Base-by-base conservation (phyloP, 148 eudicot genomes). In the Salicornia ramosissima region DNA sequence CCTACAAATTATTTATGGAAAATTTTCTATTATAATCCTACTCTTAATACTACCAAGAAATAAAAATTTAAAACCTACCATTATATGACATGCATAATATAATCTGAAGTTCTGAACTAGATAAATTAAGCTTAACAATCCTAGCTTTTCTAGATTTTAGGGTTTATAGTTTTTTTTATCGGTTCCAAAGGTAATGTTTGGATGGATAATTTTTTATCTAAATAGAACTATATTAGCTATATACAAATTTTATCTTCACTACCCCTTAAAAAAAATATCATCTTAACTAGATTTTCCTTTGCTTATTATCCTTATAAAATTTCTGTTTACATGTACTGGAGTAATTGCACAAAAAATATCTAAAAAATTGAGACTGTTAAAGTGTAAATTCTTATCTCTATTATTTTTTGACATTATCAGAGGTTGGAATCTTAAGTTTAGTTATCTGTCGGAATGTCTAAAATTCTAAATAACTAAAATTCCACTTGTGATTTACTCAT, bases 401-500 rank as follows among this genome's bases (percentile, higher is more conserved):
- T 36, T 36, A 36, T 3, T 36, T 36, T 36, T 36, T 3, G 8
- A 36, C 5, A 36, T 36, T 8, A 36, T 36, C 40, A 36, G 40
- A 36, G 40, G 40, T 36, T 36, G 40, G n/a, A n/a, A 36, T 36
- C 40, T 3, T 36, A 36, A 36, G 4, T n/a, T 36, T 36, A 3
- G 40, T 36, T 8, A 40, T 52, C 18, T 53, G 30, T 42, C 40
- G 15, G 31, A 31, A 45, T 9, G 1, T 67, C 53, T 6, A 25
- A 31, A 45, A 4, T 0, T 67, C 53, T 6, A 25, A 51, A 25
- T 54, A 55, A 26, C n/a, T n/a, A n/a, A 55, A 30, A 25, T 18
- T 55, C 47, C n/a, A 6, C 16, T 67, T 34, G 13, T 65, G 61
- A 31, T 43, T 40, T 66, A n/a, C n/a, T n/a, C n/a, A 25, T 55